Base-by-base conservation (phyloP, 768 basidiomycete species). In the Boletus edulis region DNA sequence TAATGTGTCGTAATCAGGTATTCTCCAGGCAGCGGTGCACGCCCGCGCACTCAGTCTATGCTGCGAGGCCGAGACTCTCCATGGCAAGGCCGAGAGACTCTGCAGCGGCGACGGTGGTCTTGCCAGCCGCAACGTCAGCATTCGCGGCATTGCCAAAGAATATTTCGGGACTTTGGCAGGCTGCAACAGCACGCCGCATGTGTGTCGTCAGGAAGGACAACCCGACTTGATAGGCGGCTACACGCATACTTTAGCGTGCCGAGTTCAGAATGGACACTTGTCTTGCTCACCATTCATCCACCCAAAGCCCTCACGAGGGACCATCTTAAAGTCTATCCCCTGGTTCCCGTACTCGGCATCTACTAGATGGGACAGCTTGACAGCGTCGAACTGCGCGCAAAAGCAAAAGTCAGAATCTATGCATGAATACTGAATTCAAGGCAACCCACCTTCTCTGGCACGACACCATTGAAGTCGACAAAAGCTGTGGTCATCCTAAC, bases 261-360 rank as follows among this genome's bases (percentile, higher is more conserved):
- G n/a, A 27, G 44, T 31, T 32, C 14, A 32, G 11, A 27, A 37
- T 37, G 9, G 15, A 29, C 20, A 0, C 3, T 34, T 12, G 17
- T 12, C 35, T 38, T 12, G 75, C 86, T 56, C 64, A 93, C 92
- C 80, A 58, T 96, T 96, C 90, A 94, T 97, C 96, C 94, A 98
- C 10, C 96, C 96, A 67, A 98, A 99, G 51, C 96, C 96, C 73
- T 98, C 96, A 14, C 94, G 83, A 47, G 95, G 95, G 42, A 98
- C 90, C 82, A 95, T 86, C 76, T 95, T 93, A 77, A 99, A 99
- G 76, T 99, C 96, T 62, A 96, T 81, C 46, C 96, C 96, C 67
- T 94, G 92, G 69, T 94, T 94, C 10, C 94, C 89, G 63, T 98
- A 98, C 75, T 98, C 96, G 43, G 96, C 97, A 66, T 96, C 95